A percentile compares a stretch with the other conserved stretches of the same genome.
Conservation (phyloP, 2,329 filamentous ascomycete species). For the Lanzia echinophila region DNA sequence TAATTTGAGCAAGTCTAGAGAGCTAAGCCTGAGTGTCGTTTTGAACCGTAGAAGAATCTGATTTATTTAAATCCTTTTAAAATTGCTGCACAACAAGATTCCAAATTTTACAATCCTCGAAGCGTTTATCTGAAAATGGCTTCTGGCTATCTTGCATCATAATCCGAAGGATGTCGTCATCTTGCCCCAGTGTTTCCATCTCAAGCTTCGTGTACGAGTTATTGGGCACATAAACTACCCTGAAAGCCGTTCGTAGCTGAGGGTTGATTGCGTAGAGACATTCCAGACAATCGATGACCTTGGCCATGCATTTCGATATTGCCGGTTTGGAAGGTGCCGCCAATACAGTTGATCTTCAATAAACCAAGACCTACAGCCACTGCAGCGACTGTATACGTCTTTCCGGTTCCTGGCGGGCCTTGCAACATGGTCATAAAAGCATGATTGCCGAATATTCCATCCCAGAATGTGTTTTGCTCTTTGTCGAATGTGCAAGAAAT, state of each 20-base stretch:
- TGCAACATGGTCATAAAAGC: constrained; percentile 8
- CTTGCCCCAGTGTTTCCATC: not conserved
- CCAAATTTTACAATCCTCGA: not conserved
- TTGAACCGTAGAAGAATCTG: no score
- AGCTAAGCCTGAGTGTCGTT: no score
- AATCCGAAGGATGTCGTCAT: not conserved
- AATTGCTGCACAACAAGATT: no score
- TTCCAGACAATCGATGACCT: not conserved
- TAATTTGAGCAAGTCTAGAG: no score
- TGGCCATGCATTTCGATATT: not conserved
- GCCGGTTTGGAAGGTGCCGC: constrained; percentile 10
- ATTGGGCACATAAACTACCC: constrained; percentile 3
- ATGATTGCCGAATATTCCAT: no score
- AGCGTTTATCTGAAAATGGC: not conserved
- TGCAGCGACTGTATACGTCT: not conserved
- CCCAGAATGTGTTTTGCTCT: not conserved
- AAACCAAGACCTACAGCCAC: constrained; percentile 3
- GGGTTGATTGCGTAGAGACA: not conserved
- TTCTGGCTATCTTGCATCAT: not conserved
- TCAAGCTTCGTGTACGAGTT: not conserved
- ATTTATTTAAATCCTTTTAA: no score
- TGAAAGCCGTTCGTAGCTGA: not conserved
- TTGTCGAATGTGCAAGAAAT: not conserved
- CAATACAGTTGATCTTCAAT: not conserved
- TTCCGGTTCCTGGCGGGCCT: constrained; percentile 14